Conservation (phyloP, 345 rosid genomes). For the Nasturtium officinale region DNA sequence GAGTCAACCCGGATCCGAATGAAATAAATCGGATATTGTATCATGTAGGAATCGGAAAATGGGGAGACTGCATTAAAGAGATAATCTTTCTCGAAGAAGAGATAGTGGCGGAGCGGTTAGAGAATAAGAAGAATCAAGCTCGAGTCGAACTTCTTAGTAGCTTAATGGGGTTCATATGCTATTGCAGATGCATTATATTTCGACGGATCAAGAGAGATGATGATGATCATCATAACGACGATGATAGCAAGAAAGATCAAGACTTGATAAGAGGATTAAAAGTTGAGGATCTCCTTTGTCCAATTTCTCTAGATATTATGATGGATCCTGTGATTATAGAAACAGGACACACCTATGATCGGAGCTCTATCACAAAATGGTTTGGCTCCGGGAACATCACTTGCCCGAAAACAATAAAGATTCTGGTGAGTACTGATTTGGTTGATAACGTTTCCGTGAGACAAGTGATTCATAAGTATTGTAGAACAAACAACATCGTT, state of each 20-base stretch:
- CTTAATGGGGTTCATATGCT: slow-evolving; percentile 63
- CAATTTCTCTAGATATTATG: slow-evolving; percentile 87
- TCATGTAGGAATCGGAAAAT: slow-evolving; percentile 55
- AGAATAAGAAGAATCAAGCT: slow-evolving; percentile 40
- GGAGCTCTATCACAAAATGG: slow-evolving; percentile 81
- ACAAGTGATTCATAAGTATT: slow-evolving; percentile 64
- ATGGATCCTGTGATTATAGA: slow-evolving; percentile 77
- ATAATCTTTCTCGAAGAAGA: slow-evolving; percentile 64
- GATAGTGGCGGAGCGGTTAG: slow-evolving; percentile 43
- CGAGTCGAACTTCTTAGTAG: slow-evolving; percentile 55
- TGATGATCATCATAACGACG: slow-evolving; percentile 36
- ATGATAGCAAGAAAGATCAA: slow-evolving; percentile 47
- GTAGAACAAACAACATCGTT: slow-evolving; percentile 53
- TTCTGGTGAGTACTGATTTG: slow-evolving; percentile 52
- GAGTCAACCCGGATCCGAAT: slow-evolving; percentile 52
- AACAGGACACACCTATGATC: slow-evolving; percentile 88
- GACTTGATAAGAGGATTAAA: slow-evolving; percentile 50
- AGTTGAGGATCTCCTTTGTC: slow-evolving; percentile 81
- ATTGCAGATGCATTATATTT: slow-evolving; percentile 67
- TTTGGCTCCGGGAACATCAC: slow-evolving; percentile 64
- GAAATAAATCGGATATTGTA: slow-evolving; percentile 52
- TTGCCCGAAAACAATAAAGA: slow-evolving; percentile 90
- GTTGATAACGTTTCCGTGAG: slow-evolving; percentile 61
- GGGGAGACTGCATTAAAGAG: slow-evolving; percentile 68
- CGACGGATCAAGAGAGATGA: slow-evolving; percentile 39